phyloP scores from a whole-genome alignment of 83 land plant genomes.

The Larix sibirica region DNA sequence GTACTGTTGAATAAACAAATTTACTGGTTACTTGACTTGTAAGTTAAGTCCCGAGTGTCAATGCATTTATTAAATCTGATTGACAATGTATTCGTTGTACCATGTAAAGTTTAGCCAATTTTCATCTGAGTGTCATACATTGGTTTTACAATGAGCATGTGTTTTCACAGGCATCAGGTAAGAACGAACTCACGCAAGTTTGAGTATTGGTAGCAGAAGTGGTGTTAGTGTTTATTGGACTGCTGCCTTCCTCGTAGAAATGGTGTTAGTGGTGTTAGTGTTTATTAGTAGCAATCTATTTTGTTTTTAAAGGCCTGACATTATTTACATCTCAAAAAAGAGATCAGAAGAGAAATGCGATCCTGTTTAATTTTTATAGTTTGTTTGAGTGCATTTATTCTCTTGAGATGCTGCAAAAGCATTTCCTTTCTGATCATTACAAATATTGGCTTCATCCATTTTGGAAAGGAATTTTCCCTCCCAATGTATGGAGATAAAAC shows the following conservation, averaged over 20 bases:
- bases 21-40: slow-evolving; percentile 3
- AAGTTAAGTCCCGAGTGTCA: not conserved
- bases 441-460: too few relatives aligned
- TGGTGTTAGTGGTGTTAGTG: not conserved
- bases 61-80: not conserved
- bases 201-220: not conserved
- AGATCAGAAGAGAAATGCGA: too few relatives aligned
- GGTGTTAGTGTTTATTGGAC: not conserved
- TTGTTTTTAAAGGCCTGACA: not conserved
- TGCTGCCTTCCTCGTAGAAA: not conserved
- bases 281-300: not conserved
- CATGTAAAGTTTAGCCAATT: too few relatives aligned
- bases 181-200: not conserved
- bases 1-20: not conserved
- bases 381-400: too few relatives aligned
- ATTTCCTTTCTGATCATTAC: too few relatives aligned
- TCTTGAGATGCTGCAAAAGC: too few relatives aligned
- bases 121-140: too few relatives aligned
- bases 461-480: too few relatives aligned
- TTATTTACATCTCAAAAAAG: not conserved
- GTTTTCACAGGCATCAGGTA: not conserved
- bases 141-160: not conserved
- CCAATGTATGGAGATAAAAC: too few relatives aligned
- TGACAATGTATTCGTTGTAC: too few relatives aligned
- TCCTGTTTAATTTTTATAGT: too few relatives aligned